phyloP scores from a whole-genome alignment of 306 rosid genomes.

The Hylodesmum podocarpum region DNA sequence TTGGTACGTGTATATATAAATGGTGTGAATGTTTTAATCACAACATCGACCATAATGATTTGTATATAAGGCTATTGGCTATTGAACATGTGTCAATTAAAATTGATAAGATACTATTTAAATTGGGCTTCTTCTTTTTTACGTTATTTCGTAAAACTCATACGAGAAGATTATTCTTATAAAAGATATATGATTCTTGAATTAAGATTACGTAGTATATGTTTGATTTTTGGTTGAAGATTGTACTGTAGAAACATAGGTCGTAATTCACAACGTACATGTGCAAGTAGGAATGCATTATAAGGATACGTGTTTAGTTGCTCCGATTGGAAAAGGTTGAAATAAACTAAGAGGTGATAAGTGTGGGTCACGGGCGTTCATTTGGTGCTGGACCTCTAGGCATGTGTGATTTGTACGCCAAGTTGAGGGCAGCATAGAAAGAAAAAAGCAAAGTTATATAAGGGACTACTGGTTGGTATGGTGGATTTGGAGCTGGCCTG shows the following conservation, averaged over 20 bases:
- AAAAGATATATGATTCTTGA: too few species aligned
- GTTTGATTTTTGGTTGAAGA: too few species aligned
- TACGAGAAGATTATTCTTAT: too few species aligned
- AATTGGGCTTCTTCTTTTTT: too few species aligned
- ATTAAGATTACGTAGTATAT: too few species aligned
- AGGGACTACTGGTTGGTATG: conserved; percentile 28
- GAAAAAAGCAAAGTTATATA: conserved; percentile 1
- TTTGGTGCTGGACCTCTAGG: neutral
- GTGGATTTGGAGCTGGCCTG: conserved; percentile 21
- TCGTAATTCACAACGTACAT: neutral
- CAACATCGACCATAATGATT: too few species aligned
- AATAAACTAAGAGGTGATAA: neutral
- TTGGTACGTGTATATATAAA: neutral
- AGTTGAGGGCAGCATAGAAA: conserved; percentile 1
- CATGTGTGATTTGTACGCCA: conserved; percentile 62
- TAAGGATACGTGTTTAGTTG: neutral
- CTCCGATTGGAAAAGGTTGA: neutral
- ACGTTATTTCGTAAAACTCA: too few species aligned
- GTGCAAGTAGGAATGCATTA: neutral
- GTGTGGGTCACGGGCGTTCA: neutral
- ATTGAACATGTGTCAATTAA: neutral
- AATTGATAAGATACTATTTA: too few species aligned
- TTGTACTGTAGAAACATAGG: neutral
- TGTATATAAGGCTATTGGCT: too few species aligned
- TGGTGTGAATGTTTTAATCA: neutral